These are phyloP conservation scores for Myochromella boudieri DNA, from an alignment of 768 basidiomycete species.

Conservation along the genomic window DNA sequence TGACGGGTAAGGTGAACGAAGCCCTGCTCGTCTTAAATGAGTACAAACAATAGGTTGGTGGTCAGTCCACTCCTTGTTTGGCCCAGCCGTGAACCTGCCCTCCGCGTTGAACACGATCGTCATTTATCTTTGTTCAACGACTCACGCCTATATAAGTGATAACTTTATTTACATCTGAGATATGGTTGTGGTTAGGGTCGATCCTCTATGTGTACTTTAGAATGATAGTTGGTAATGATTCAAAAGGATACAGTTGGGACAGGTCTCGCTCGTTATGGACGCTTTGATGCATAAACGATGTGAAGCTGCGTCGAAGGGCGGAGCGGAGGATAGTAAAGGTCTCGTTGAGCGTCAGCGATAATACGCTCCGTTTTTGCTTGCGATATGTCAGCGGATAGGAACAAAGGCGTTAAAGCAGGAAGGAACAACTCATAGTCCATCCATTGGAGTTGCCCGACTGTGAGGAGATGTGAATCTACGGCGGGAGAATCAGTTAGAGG, in stretches of 20 bases:
- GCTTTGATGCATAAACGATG: slow-evolving; percentile 54
- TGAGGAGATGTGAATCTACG: slow-evolving; percentile 56
- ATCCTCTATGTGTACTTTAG: too few relatives aligned
- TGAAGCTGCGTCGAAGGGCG: slow-evolving; percentile 53
- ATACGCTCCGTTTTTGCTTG: slow-evolving; percentile 55
- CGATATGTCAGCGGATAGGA: slow-evolving; percentile 51
- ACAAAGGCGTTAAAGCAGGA: slow-evolving; percentile 60
- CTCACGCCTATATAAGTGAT: too few relatives aligned
- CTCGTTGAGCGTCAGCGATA: slow-evolving; percentile 61
- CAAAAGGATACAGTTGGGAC: slow-evolving; percentile 25
- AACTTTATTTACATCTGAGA: too few relatives aligned
- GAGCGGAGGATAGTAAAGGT: slow-evolving; percentile 60
- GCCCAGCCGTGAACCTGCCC: too few relatives aligned
- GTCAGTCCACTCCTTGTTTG: too few relatives aligned
- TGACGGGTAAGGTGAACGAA: slow-evolving; percentile 90
- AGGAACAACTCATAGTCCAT: slow-evolving; percentile 69
- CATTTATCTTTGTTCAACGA: too few relatives aligned
- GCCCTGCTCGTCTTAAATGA: slow-evolving; percentile 88
- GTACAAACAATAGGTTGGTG: slow-evolving; percentile 39
- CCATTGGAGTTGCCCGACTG: slow-evolving; percentile 72
- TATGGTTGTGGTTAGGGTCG: too few relatives aligned
- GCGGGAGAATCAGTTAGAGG: slow-evolving; percentile 6
- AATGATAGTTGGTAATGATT: too few relatives aligned
- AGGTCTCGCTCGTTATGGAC: slow-evolving; percentile 31
- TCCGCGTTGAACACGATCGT: too few relatives aligned